Conservation (phyloP, 129 eudicot species). For the Kitagawia praeruptora region DNA sequence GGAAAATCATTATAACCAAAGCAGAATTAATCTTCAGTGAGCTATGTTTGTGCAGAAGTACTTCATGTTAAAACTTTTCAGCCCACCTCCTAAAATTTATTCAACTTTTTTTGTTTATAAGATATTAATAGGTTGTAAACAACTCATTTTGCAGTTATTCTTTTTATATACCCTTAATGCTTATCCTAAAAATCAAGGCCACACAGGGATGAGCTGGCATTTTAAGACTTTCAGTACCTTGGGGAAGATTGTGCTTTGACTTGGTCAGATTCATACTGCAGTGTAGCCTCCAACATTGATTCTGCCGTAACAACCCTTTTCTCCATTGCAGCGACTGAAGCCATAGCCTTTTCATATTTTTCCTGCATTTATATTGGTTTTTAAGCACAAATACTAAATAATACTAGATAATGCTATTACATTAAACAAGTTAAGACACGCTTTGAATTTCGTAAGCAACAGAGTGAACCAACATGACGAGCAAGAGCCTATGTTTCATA, state of each 20-base stretch:
- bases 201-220: not conserved
- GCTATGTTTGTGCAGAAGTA: not conserved
- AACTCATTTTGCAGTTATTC: not conserved
- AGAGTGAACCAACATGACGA: not conserved
- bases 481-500: not conserved
- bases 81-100: not conserved
- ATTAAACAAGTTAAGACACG: not conserved
- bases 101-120: not conserved
- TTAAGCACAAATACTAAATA: not conserved
- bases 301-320: conserved; percentile 84
- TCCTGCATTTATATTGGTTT: conserved; percentile 28
- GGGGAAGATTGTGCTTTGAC: conserved; percentile 55
- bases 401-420: not conserved
- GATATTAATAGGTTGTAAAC: not conserved
- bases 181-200: not conserved
- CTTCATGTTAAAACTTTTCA: not conserved
- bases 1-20: not conserved
- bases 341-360: conserved; percentile 63
- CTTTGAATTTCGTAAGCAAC: not conserved
- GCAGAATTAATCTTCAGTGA: not conserved
- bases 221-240: conserved; percentile 26
- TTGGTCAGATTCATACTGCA: conserved; percentile 79
- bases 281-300: conserved; percentile 80
- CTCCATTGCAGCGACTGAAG: conserved; percentile 62
- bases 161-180: not conserved